These are phyloP conservation scores for Chrysoporthe puriensis DNA, from an alignment of 2,329 filamentous ascomycete genomes.

Conservation along the genomic window DNA sequence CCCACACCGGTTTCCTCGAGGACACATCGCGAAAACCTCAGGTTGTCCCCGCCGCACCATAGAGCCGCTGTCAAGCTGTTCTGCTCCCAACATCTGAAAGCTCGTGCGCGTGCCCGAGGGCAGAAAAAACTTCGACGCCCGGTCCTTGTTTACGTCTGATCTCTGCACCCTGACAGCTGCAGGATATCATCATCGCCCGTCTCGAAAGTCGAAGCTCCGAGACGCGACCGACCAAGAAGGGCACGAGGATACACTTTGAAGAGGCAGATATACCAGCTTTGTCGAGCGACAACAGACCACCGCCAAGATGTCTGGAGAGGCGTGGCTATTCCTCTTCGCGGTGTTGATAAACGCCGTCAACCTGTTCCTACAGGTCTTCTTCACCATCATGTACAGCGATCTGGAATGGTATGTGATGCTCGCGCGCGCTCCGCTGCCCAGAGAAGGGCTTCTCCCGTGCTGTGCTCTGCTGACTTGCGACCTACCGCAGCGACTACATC, in stretches of 20 bases:
- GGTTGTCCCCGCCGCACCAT: neutral
- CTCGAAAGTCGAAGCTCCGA: neutral
- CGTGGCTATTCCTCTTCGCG: constrained; percentile 96
- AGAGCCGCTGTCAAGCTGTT: neutral
- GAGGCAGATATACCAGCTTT: neutral
- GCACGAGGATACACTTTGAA: neutral
- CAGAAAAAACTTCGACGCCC: constrained; percentile 8
- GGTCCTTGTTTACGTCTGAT: constrained; percentile 5
- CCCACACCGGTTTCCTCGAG: constrained; percentile 4
- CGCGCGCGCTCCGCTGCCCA: neutral
- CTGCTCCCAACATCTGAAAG: neutral
- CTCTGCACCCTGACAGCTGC: constrained; percentile 7
- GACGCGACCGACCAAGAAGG: constrained; percentile 3
- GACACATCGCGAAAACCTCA: constrained; percentile 7
- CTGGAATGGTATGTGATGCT: constrained; percentile 79
- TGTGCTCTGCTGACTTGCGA: constrained; percentile 23
- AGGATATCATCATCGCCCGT: neutral
- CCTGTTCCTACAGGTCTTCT: constrained; percentile 99
- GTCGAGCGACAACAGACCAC: constrained; percentile 25
- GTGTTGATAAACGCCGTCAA: constrained; percentile 99
- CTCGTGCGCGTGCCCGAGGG: constrained; percentile 3
- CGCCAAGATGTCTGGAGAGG: constrained; percentile 86
- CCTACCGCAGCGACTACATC: constrained; percentile 83
- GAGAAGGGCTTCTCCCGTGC: neutral
- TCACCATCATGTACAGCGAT: constrained; percentile 99